Conservation (phyloP, 495 filamentous ascomycete species). For the Xylaria grammica region DNA sequence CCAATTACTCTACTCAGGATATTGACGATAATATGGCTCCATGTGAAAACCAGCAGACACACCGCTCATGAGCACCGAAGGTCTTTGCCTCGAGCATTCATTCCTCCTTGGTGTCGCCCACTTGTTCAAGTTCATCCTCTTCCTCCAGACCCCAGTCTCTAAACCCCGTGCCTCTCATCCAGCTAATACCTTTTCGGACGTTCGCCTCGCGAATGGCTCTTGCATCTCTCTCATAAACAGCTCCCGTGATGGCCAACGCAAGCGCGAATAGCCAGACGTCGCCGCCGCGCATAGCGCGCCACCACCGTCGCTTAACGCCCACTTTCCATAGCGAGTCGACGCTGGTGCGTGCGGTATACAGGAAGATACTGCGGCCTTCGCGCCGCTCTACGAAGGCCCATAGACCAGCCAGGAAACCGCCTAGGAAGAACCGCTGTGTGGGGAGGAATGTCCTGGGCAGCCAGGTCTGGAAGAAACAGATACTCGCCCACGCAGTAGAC, state of each 20-base stretch:
- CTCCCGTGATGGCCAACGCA: conserved; percentile 76
- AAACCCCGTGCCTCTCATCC: conserved; percentile 67
- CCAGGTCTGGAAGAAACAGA: conserved; percentile 83
- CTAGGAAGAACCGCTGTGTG: conserved; percentile 83
- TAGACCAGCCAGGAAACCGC: conserved; percentile 80
- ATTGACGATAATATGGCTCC: conserved; percentile 1
- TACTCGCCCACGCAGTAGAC: conserved; percentile 81
- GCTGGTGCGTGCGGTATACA: conserved; percentile 74
- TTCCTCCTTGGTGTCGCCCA: conserved; percentile 24
- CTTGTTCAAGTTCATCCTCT: conserved; percentile 39
- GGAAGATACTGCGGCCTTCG: conserved; percentile 65
- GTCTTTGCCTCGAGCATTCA: neutral
- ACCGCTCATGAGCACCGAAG: neutral
- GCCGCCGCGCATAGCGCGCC: conserved; percentile 78
- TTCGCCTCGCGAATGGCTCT: conserved; percentile 67
- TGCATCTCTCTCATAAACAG: conserved; percentile 75
- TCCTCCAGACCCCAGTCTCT: conserved; percentile 53
- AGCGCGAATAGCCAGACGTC: conserved; percentile 82
- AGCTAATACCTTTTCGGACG: conserved; percentile 74
- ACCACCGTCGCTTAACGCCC: conserved; percentile 81
- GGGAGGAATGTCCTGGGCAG: conserved; percentile 78
- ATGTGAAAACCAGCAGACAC: neutral
- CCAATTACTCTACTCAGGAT: conserved; percentile 11
- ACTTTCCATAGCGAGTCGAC: conserved; percentile 90
- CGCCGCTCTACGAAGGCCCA: conserved; percentile 76